Conservation (phyloP, 1,284 basidiomycete genomes). For the Sanghuangporus sanghuang region DNA sequence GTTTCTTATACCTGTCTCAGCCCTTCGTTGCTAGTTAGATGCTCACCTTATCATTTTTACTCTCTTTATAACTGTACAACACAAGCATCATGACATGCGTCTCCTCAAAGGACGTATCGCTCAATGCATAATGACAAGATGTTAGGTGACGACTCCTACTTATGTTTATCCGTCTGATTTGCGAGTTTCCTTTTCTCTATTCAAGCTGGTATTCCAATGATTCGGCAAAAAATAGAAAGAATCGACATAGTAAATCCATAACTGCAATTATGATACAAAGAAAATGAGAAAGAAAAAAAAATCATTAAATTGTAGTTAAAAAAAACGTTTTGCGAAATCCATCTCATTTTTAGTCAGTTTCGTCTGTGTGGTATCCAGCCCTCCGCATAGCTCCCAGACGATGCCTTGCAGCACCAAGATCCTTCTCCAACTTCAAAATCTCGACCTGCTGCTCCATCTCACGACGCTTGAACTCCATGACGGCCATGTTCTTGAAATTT, state of each 20-base stretch:
- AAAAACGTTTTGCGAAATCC: neutral
- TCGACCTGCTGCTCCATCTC: conserved; percentile 99
- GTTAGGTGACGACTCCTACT: neutral
- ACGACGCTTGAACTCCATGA: conserved; percentile 92
- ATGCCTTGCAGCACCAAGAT: conserved; percentile 84
- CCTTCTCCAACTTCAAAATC: conserved; percentile 95
- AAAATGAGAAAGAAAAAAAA: neutral
- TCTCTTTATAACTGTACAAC: conserved; percentile 10
- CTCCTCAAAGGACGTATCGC: neutral
- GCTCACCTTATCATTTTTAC: neutral
- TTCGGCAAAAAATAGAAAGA: neutral
- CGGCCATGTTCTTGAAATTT: conserved; percentile 91
- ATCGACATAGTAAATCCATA: neutral
- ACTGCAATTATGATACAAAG: neutral
- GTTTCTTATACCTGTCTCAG: neutral
- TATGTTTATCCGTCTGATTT: neutral
- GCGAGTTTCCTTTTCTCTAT: neutral
- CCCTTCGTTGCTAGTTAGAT: neutral
- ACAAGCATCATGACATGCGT: conserved; percentile 9
- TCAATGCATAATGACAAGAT: conserved; percentile 9
- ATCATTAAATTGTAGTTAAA: neutral
- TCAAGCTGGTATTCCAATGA: neutral
- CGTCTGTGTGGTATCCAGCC: conserved; percentile 83
- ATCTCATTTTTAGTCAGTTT: conserved; percentile 49
- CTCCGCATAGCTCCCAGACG: conserved; percentile 86